Conservation (phyloP, 805 yeast genomes). For the Candida sakaeoensis region DNA sequence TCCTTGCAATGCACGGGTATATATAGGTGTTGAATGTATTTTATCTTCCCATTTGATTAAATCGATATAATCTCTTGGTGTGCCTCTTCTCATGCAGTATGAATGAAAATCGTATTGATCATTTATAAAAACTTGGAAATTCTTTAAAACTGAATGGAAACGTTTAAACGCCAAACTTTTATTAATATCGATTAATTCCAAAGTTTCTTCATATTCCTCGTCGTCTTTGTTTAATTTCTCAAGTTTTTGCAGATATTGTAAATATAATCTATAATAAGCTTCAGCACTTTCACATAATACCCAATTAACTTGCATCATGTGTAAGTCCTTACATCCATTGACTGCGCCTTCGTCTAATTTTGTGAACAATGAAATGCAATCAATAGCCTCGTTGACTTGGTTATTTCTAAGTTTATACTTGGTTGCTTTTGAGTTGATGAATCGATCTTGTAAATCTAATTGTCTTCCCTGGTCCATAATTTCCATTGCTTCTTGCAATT, state of each 20-base stretch:
- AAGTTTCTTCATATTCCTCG: constrained; percentile 31
- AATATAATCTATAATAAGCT: constrained; percentile 63
- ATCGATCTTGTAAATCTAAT: constrained; percentile 85
- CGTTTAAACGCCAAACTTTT: constrained; percentile 80
- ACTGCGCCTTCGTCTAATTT: constrained; percentile 68
- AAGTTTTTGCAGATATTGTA: constrained; percentile 19
- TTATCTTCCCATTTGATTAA: constrained; percentile 81
- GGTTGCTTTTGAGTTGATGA: constrained; percentile 82
- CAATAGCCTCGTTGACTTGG: constrained; percentile 68
- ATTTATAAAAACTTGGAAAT: constrained; percentile 65
- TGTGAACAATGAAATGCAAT: constrained; percentile 74
- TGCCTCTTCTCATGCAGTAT: constrained; percentile 86
- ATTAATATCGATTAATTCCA: constrained; percentile 43
- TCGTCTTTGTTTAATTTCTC: constrained; percentile 11
- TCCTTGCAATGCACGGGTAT: constrained; percentile 65
- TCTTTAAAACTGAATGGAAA: constrained; percentile 58
- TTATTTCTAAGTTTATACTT: constrained; percentile 80
- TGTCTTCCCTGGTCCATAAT: constrained; percentile 67
- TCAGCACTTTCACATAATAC: constrained; percentile 82
- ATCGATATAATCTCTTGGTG: constrained; percentile 76
- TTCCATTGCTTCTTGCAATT: constrained; percentile 57
- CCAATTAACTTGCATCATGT: constrained; percentile 90
- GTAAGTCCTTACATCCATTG: constrained; percentile 85
- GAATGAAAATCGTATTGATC: constrained; percentile 96
- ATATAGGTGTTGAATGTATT: constrained; percentile 66